Conservation (phyloP, 73 alveolate genomes). For the Paramecium tetraurelia region DNA sequence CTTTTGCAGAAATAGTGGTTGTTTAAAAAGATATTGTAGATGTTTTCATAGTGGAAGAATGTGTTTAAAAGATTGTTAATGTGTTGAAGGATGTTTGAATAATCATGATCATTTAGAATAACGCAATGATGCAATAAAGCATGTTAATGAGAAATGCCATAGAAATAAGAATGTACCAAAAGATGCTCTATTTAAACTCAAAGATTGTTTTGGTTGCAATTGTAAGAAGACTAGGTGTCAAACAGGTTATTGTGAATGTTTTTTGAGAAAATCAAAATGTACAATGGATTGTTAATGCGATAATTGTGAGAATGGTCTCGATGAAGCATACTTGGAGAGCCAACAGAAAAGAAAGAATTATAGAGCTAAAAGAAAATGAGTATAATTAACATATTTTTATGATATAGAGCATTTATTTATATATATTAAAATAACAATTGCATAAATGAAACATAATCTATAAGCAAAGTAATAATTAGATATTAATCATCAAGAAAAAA, state of each 20-base stretch:
- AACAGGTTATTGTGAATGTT: constrained; percentile 24
- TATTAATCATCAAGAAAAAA: background rate
- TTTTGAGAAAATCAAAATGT: background rate
- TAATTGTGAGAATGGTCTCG: background rate
- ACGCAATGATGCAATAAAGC: background rate
- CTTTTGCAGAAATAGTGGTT: constrained; percentile 24
- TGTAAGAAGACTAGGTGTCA: constrained; percentile 7
- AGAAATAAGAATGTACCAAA: constrained; percentile 44
- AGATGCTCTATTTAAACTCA: background rate
- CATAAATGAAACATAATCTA: background rate
- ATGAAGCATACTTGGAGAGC: background rate
- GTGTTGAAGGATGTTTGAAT: background rate
- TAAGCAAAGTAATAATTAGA: background rate
- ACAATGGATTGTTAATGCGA: background rate
- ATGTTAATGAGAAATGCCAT: constrained; percentile 31
- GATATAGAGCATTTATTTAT: background rate
- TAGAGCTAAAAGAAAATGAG: background rate
- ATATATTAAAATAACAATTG: background rate
- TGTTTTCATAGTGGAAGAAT: constrained; percentile 45
- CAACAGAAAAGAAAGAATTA: background rate
- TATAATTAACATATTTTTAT: background rate
- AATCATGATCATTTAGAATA: background rate
- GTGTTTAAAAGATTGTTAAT: constrained; percentile 11
- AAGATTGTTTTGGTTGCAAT: constrained; percentile 21
- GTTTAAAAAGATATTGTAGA: constrained; percentile 47